Conservation (phyloP, 1,284 basidiomycete genomes). For the Leccinum subspadiceum region DNA sequence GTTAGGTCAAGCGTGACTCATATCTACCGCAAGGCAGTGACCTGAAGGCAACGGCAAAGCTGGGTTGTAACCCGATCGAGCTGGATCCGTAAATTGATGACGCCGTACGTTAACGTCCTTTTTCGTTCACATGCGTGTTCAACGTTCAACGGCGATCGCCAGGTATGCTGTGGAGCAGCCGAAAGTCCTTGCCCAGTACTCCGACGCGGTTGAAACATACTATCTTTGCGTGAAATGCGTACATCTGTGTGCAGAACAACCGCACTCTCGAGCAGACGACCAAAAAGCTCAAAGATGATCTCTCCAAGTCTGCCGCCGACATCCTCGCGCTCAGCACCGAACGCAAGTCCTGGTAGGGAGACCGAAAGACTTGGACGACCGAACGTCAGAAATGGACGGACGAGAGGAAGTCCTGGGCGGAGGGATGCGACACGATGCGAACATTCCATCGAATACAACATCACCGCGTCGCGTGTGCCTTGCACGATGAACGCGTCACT, state of each 20-base stretch:
- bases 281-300: constrained; percentile 48
- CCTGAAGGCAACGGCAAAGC: too few relatives aligned
- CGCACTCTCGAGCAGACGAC: constrained; percentile 58
- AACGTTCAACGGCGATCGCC: too few relatives aligned
- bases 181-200: too few relatives aligned
- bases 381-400: constrained; percentile 48
- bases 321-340: constrained; percentile 16
- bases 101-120: too few relatives aligned
- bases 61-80: too few relatives aligned
- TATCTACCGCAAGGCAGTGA: too few relatives aligned
- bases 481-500: constrained; percentile 50
- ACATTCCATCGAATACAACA: constrained; percentile 62
- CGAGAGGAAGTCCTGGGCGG: constrained; percentile 57
- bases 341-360: constrained; percentile 28
- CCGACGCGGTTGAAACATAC: too few relatives aligned
- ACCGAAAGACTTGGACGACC: constrained; percentile 40
- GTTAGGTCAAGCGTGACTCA: too few relatives aligned
- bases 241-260: constrained; percentile 48
- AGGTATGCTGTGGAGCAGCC: too few relatives aligned
- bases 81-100: too few relatives aligned
- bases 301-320: constrained; percentile 35
- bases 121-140: too few relatives aligned
- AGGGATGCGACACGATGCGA: constrained; percentile 60
- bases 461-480: constrained; percentile 48
- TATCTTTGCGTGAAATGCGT: too few relatives aligned